Percentiles rank a stretch among this genome's conserved stretches.
phyloP scores from a whole-genome alignment of 805 yeast species.

The Candida silvicultrix region DNA sequence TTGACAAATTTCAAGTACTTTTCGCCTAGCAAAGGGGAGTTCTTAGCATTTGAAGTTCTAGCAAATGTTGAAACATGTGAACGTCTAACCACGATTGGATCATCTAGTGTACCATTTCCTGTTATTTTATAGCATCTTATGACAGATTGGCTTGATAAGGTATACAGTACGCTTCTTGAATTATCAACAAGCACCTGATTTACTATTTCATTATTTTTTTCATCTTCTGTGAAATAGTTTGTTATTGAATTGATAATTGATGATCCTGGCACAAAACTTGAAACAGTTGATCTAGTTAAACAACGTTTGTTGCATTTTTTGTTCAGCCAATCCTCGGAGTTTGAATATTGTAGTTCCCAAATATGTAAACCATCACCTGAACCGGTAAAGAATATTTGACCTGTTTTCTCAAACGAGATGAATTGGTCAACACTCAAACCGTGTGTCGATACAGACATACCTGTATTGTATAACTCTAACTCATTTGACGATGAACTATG shows the following conservation, averaged over 20 bases:
- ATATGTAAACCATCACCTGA: slow-evolving; percentile 68
- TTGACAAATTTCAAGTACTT: slow-evolving; percentile 56
- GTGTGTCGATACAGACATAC: slow-evolving; percentile 70
- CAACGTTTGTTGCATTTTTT: slow-evolving; percentile 81
- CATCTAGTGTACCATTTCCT: slow-evolving; percentile 33
- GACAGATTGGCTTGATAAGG: slow-evolving; percentile 76
- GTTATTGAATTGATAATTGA: slow-evolving; percentile 28
- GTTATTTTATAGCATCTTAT: slow-evolving; percentile 69
- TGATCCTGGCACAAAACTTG: slow-evolving; percentile 41
- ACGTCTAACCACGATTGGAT: slow-evolving; percentile 31
- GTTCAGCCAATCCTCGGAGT: slow-evolving; percentile 80
- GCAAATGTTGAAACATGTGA: slow-evolving; percentile 31
- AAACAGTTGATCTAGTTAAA: slow-evolving; percentile 60
- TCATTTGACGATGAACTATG: slow-evolving; percentile 36
- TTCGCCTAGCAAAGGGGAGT: slow-evolving; percentile 49
- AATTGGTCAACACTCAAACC: slow-evolving; percentile 70
- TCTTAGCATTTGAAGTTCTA: slow-evolving; percentile 38
- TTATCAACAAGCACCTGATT: slow-evolving; percentile 67
- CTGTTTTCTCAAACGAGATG: slow-evolving; percentile 51
- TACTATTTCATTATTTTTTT: slow-evolving; percentile 47
- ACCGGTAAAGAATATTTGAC: slow-evolving; percentile 84
- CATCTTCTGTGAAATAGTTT: slow-evolving; percentile 22
- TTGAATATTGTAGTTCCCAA: slow-evolving; percentile 84
- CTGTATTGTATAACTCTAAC: slow-evolving; percentile 74
- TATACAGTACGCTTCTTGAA: slow-evolving; percentile 69